Evolutionary conservation across 2,329 filamentous ascomycete genomes (phyloP), one percentile per base, ranked within the genome.

Genomic region (Phialophora expanda): DNA sequence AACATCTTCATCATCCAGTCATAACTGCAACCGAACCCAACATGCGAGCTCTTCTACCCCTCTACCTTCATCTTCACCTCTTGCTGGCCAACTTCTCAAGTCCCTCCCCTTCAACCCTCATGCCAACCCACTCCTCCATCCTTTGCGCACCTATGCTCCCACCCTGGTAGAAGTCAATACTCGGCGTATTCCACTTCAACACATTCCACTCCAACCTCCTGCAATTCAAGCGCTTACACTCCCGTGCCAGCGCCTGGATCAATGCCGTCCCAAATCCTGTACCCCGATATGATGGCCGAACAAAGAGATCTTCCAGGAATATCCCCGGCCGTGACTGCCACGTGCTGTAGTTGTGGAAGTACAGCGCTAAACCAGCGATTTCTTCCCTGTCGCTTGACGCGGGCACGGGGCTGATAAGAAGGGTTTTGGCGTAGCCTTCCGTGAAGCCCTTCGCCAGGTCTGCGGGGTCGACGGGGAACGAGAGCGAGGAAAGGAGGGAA

Each of bases 291-390:
- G 81, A 80, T 0, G 87, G 84, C 72, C 87, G 84, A 48, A 99
- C 92, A 74, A 89, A 97, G n/a, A 98, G 82, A 75, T 98, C 94
- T 78, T 98, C 94, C 44, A 98, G 88, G 78, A 96, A 97, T 74
- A 99, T 90, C 2, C 94, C 94, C 0, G 93, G 87, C 54, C 86
- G 86, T n/a, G 90, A 87, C 8, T 90, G 87, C 95, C 95, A 98
- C 0, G 94, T 97, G 75, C 89, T 92, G 80, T 97, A 98, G 80
- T 94, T 98, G 83, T 94, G 93, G 78, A 96, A 98, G 81, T 93
- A 97, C 48, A 97, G 80, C 1, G 93, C 93, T 86, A 97, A 92
- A 56, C 90, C 92, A 0, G 87, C 90, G 77, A 86, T 75, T 34
- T 76, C 73, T 51, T 73, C 75, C 32, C 76, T 75, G 17, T 75